phyloP scores from a whole-genome alignment of 176 grass and related monocot genomes.

The Triticum aestivum region IWGSC_CS_RefSeq_v2.1 NC_057798.1:308466087-308466586 shows the following conservation, averaged over 20 bases:
- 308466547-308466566: background rate
- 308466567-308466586: background rate
- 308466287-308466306: background rate
- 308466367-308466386: background rate
- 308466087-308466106: too few relatives aligned
- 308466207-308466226: too few relatives aligned
- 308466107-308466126: too few relatives aligned
- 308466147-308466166: too few relatives aligned
- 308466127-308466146: too few relatives aligned
- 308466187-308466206: too few relatives aligned
- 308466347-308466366: background rate
- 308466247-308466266: background rate
- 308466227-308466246: too few relatives aligned
- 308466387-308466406: background rate
- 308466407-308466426: background rate
- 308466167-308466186: too few relatives aligned
- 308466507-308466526: background rate
- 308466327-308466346: background rate
- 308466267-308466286: background rate
- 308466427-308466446: background rate
- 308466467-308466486: background rate
- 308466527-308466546: background rate
- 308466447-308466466: background rate
- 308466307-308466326: background rate
- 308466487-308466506: background rate